Conservation (phyloP, 2,329 filamentous ascomycete species). For the Neonectria faginata region DNA sequence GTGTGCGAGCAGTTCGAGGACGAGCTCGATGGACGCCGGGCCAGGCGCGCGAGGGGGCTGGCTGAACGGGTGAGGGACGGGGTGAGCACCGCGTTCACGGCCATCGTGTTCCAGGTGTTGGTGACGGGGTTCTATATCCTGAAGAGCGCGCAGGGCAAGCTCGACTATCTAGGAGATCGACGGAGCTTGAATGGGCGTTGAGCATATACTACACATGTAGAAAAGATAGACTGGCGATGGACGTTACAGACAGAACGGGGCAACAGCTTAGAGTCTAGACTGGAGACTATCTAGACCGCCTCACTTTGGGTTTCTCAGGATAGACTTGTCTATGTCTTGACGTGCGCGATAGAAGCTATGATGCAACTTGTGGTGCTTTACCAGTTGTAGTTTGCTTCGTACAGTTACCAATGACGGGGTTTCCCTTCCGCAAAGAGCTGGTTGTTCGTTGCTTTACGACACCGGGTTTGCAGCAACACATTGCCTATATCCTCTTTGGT, state of each 20-base stretch:
- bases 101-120: slow-evolving; percentile 38
- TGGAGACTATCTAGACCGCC: neutral
- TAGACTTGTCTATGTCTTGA: neutral
- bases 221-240: neutral
- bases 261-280: neutral
- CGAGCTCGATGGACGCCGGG: slow-evolving; percentile 47
- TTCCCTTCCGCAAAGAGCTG: neutral
- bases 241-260: neutral
- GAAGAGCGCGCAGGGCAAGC: slow-evolving; percentile 42
- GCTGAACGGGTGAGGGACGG: slow-evolving; percentile 28
- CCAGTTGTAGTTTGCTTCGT: neutral
- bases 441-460: no score
- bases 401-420: neutral
- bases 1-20: slow-evolving; percentile 61
- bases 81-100: slow-evolving; percentile 33
- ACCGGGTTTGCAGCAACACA: neutral
- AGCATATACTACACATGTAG: neutral
- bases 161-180: slow-evolving; percentile 45
- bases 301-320: neutral
- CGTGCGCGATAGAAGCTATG: neutral
- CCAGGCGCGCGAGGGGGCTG: slow-evolving; percentile 26
- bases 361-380: no score
- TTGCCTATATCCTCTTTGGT: neutral
- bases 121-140: slow-evolving; percentile 43
- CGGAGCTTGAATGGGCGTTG: slow-evolving; percentile 31